A percentile compares a stretch with the other conserved stretches of the same genome.
phyloP scores from a whole-genome alignment of 106 monocot genomes.

The Hemerocallis citrina region DNA sequence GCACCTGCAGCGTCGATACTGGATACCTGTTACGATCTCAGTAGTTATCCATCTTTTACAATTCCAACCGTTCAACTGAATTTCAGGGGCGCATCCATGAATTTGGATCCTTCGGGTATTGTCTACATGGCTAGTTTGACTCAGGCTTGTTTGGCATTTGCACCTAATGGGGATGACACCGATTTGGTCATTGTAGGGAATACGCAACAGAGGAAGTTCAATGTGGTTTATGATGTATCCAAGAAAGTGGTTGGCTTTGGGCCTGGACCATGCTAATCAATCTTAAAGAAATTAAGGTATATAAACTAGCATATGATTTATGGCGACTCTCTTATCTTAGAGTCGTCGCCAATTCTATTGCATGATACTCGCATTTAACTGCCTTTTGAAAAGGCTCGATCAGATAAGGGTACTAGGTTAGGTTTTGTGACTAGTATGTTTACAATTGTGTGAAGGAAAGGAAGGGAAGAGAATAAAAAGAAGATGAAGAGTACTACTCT shows the following conservation, averaged over 20 bases:
- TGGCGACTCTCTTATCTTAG: too few species aligned
- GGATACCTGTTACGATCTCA: slow-evolving; percentile 69
- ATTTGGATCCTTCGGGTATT: slow-evolving; percentile 29
- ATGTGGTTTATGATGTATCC: slow-evolving; percentile 22
- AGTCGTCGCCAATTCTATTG: too few species aligned
- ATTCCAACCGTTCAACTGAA: slow-evolving; percentile 31
- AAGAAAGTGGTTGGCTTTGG: slow-evolving; percentile 27
- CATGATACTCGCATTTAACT: neutral
- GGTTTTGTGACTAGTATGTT: neutral
- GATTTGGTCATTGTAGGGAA: slow-evolving; percentile 32
- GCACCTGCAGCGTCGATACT: slow-evolving; percentile 51
- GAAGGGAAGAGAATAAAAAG: too few species aligned
- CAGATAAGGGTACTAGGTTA: neutral
- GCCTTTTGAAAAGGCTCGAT: neutral
- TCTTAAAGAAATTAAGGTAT: neutral
- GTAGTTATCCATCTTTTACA: slow-evolving; percentile 7
- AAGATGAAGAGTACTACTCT: too few species aligned
- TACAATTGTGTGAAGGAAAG: neutral
- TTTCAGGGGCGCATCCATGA: slow-evolving; percentile 29
- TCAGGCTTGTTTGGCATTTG: slow-evolving; percentile 55
- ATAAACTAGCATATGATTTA: too few species aligned
- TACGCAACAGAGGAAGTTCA: slow-evolving; percentile 28
- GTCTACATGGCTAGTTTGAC: slow-evolving; percentile 16
- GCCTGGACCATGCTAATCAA: slow-evolving; percentile 9
- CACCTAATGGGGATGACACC: slow-evolving; percentile 18